Base-by-base conservation (phyloP, 805 yeast genomes). In the Lachancea sp. region DNA sequence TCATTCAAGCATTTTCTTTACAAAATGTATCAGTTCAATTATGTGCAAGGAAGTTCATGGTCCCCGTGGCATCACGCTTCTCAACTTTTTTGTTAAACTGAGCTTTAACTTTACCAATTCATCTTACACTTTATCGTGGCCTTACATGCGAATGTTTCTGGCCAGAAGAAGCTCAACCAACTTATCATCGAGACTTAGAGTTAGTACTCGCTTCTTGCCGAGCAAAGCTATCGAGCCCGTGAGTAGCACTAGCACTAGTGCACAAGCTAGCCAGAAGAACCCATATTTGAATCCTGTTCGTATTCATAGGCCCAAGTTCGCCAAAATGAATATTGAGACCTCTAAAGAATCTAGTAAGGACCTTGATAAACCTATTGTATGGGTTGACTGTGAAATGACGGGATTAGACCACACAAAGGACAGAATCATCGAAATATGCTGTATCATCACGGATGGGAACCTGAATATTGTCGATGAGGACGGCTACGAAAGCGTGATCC, bases 301-400 rank as follows among this genome's bases (percentile, higher is more conserved):
- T 21, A 8, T 21, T 13, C 21, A n/a, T 12, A 21, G 12, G 21
- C 19, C 26, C 4, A 32, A 21, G 12, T 4, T 5, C n/a, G 4
- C 21, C 18, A 23, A 5, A 17, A 37, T 37, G 34, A 22, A 31
- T 23, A n/a, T 5, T 17, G 39, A 19, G 17, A 13, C 11, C 26
- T 3, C 25, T 13, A 6, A 5, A 13, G 20, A 28, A 17, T 17
- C 33, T 8, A 5, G 22, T 3, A 24, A 17, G 5, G 30, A 8
- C 20, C 23, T 24, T 9, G 54, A 41, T 47, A 58, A 63, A 34
- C 74, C 74, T 5, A 69, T 90, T 15, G 94, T 92, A 3, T 92
- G 98, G 98, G 72, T 92, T 13, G 98, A 92, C 64, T 92, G 97
- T 63, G 98, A 92, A 60, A 92, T 92, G 98, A 92, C 99, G 0